Evolutionary conservation across 2,329 filamentous ascomycete genomes (phyloP).

Genomic region (Pseudopyricularia javanii): DNA sequence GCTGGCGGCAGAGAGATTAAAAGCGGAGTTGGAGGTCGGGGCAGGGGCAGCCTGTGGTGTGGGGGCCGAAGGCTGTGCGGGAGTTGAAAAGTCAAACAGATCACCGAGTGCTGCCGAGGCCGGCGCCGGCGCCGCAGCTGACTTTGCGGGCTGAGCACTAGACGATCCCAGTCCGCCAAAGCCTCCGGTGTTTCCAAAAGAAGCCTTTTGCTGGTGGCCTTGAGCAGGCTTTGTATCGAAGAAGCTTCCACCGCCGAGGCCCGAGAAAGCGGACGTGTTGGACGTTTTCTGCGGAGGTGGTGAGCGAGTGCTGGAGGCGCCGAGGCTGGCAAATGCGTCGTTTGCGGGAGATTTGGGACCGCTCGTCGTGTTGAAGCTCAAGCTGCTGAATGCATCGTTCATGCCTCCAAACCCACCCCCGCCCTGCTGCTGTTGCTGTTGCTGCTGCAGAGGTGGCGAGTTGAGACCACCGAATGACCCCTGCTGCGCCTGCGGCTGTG

Average conservation of each 20-base stretch:
- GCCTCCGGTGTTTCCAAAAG: constrained; percentile 55
- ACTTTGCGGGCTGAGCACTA: constrained; percentile 24
- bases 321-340: constrained; percentile 21
- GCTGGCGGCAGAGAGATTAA: constrained; percentile 58
- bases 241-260: constrained; percentile 63
- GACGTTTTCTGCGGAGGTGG: constrained; percentile 13
- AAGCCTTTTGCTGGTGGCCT: constrained; percentile 35
- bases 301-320: constrained; percentile 15
- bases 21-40: constrained; percentile 50
- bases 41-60: constrained; percentile 28
- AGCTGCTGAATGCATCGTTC: constrained; percentile 63
- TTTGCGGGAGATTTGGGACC: constrained; percentile 21
- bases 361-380: constrained; percentile 25
- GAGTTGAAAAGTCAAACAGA: constrained; percentile 63
- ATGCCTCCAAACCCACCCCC: constrained; percentile 44
- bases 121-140: constrained; percentile 23
- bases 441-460: constrained; percentile 14
- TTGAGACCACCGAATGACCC: constrained; percentile 55
- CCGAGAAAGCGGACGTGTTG: constrained; percentile 32
- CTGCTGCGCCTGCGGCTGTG: constrained; percentile 45
- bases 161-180: constrained; percentile 19
- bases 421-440: constrained; percentile 22
- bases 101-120: constrained; percentile 57
- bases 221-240: constrained; percentile 64
- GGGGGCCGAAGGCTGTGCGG: constrained; percentile 27